Conservation (phyloP, 2,329 filamentous ascomycete species). For the Talaromyces verruculosus region DNA sequence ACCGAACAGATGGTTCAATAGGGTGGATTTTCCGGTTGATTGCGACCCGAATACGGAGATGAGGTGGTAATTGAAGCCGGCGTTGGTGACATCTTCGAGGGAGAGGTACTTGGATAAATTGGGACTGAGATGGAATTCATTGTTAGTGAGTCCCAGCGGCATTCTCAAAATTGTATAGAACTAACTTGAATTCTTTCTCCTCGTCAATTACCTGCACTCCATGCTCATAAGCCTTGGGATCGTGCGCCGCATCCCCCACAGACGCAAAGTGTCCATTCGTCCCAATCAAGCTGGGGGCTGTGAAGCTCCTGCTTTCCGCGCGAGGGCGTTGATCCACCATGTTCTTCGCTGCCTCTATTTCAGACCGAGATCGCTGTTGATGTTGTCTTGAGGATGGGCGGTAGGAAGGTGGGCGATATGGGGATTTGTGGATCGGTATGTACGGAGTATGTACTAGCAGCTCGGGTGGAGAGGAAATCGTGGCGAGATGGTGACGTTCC, state of each 20-base stretch:
- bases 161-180: not conserved
- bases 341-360: not conserved
- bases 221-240: constrained; percentile 67
- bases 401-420: not conserved
- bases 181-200: constrained; percentile 95
- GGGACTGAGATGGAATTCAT: constrained; percentile 52
- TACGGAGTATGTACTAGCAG: not conserved
- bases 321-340: constrained; percentile 20
- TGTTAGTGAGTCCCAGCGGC: not conserved
- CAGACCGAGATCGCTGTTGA: not conserved
- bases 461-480: constrained; percentile 11
- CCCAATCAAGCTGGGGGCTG: constrained; percentile 41
- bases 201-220: constrained; percentile 97
- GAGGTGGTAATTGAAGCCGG: constrained; percentile 98
- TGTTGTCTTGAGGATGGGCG: not conserved
- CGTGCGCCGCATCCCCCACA: constrained; percentile 37
- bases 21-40: constrained; percentile 95
- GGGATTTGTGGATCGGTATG: constrained; percentile 1
- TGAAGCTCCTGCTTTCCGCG: constrained; percentile 32
- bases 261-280: constrained; percentile 50
- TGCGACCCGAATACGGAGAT: constrained; percentile 99
- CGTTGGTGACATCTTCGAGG: constrained; percentile 74
- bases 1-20: constrained; percentile 92
- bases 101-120: constrained; percentile 80
- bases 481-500: constrained; percentile 20